Evolutionary conservation across 495 filamentous ascomycete species (phyloP).

Genomic region (Xylaria venustula): DNA sequence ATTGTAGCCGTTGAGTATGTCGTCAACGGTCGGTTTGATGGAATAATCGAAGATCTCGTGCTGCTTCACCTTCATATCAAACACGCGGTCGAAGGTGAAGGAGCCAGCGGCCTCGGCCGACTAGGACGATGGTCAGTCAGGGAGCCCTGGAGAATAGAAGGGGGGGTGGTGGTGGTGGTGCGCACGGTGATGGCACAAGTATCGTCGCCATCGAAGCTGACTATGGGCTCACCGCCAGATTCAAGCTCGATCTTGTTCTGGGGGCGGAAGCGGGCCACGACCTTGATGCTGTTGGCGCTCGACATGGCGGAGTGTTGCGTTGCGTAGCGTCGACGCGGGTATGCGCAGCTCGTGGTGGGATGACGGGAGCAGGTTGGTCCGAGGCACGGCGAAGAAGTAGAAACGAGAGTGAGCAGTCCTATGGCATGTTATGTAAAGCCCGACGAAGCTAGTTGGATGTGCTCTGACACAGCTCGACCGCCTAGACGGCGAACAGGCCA

Average conservation of each 20-base stretch:
- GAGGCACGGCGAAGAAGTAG: not conserved
- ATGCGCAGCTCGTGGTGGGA: slow-evolving; percentile 27
- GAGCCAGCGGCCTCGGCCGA: slow-evolving; percentile 77
- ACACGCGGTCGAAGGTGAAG: slow-evolving; percentile 97
- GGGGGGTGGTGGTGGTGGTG: slow-evolving; percentile 25
- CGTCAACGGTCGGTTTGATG: slow-evolving; percentile 92
- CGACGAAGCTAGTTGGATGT: not conserved
- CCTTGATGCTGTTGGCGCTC: slow-evolving; percentile 62
- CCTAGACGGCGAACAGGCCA: slow-evolving; percentile 29
- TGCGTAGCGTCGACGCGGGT: slow-evolving; percentile 29
- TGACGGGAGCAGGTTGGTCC: not conserved
- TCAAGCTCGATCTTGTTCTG: slow-evolving; percentile 91
- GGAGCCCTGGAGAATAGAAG: slow-evolving; percentile 1
- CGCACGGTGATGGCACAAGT: slow-evolving; percentile 84
- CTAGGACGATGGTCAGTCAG: slow-evolving; percentile 42
- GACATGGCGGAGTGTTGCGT: slow-evolving; percentile 44
- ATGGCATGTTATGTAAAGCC: slow-evolving; percentile 29
- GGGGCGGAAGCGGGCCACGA: slow-evolving; percentile 95
- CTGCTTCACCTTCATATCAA: slow-evolving; percentile 86
- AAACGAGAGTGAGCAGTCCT: slow-evolving; percentile 11
- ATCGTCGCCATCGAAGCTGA: slow-evolving; percentile 82
- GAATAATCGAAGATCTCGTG: slow-evolving; percentile 95
- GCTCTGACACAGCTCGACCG: slow-evolving; percentile 28
- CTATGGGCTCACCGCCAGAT: slow-evolving; percentile 87
- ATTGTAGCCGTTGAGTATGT: slow-evolving; percentile 98